Conservation (phyloP, 768 basidiomycete species). For the Tylopilus intermedius region DNA sequence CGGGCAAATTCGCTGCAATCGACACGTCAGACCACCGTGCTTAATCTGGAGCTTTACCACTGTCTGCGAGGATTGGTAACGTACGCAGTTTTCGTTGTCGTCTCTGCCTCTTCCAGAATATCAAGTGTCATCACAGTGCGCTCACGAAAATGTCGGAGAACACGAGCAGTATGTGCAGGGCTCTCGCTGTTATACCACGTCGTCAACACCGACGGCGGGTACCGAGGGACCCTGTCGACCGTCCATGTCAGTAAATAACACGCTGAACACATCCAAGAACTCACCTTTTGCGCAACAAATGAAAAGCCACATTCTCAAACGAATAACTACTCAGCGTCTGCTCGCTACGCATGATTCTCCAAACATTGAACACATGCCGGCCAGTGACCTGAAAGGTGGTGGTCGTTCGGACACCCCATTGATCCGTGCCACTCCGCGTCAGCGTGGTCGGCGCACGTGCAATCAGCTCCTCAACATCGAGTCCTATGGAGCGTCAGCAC, state of each 20-base stretch:
- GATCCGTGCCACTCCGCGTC: slow-evolving; percentile 38
- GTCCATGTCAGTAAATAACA: not conserved
- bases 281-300: slow-evolving; percentile 72
- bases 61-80: not conserved
- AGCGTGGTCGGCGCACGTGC: slow-evolving; percentile 62
- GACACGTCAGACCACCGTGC: not conserved
- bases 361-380: slow-evolving; percentile 87
- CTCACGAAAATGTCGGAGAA: slow-evolving; percentile 60
- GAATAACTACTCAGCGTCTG: slow-evolving; percentile 73
- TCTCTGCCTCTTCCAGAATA: slow-evolving; percentile 2
- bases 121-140: slow-evolving; percentile 53
- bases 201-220: slow-evolving; percentile 56
- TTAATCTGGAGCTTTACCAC: not conserved
- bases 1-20: slow-evolving; percentile 87
- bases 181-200: slow-evolving; percentile 61
- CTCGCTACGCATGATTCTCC: slow-evolving; percentile 89
- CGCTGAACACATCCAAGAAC: slow-evolving; percentile 10
- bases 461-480: slow-evolving; percentile 68
- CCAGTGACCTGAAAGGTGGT: slow-evolving; percentile 83
- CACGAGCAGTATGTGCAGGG: slow-evolving; percentile 46
- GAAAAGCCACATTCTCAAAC: slow-evolving; percentile 85
- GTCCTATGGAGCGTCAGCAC: slow-evolving; percentile 40
- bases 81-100: slow-evolving; percentile 5
- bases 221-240: slow-evolving; percentile 65
- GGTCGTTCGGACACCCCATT: slow-evolving; percentile 70